Evolutionary conservation across 345 rosid genomes (phyloP).

Genomic region (Euphorbia lathyris): DNA sequence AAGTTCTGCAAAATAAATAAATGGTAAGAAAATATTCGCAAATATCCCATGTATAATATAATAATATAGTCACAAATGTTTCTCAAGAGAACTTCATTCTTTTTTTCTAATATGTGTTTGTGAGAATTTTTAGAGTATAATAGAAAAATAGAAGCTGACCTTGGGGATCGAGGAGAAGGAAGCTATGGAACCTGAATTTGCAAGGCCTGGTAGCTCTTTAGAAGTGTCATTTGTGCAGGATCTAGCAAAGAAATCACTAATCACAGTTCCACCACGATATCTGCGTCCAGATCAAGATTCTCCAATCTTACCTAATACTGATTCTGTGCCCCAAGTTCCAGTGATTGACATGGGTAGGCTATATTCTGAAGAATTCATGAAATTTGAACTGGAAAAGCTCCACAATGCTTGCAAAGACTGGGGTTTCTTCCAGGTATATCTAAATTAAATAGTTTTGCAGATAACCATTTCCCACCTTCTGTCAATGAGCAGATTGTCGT

Average conservation of each 20-base stretch:
- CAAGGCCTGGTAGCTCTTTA: constrained; percentile 3
- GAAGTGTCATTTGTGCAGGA: constrained; percentile 14
- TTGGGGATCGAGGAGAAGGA: background rate
- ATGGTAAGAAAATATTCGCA: no score
- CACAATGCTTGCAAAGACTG: constrained; percentile 16
- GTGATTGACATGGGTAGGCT: constrained; percentile 6
- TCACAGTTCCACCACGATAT: constrained; percentile 4
- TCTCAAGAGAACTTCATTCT: no score
- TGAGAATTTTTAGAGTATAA: no score
- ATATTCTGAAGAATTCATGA: background rate
- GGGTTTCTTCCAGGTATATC: constrained; percentile 19
- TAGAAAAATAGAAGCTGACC: background rate
- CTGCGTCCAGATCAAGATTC: background rate
- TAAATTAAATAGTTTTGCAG: background rate
- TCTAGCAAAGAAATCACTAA: constrained; percentile 3
- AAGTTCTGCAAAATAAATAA: no score
- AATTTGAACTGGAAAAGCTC: constrained; percentile 1
- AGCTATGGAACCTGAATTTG: background rate
- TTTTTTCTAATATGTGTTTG: no score
- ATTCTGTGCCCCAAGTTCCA: constrained; percentile 1
- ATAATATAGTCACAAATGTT: no score
- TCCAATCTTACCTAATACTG: background rate
- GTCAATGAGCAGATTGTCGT: no score
- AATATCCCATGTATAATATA: no score
- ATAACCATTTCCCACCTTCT: background rate